Evolutionary conservation across 495 filamentous ascomycete species (phyloP).

Genomic region (Gamarada debralockiae): DNA sequence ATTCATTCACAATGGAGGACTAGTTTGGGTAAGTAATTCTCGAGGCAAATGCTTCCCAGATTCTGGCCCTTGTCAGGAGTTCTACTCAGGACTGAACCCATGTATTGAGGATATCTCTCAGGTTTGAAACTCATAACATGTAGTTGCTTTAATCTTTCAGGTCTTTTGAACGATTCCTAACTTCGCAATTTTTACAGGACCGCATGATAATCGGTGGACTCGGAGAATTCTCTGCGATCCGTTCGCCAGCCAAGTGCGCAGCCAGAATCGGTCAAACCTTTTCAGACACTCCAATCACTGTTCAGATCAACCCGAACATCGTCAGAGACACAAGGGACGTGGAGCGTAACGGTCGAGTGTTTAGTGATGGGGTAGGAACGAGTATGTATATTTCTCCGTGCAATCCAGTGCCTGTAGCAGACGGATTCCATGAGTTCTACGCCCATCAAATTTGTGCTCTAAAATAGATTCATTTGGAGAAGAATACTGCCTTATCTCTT

Average conservation of each 20-base stretch:
- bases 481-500: too few species aligned
- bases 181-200: slow-evolving; percentile 15
- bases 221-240: slow-evolving; percentile 62
- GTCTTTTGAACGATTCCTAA: too few species aligned
- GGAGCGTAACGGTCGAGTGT: slow-evolving; percentile 44
- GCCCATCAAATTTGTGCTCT: too few species aligned
- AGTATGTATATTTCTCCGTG: slow-evolving; percentile 54
- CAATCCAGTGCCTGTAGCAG: too few species aligned
- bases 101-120: too few species aligned
- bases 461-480: too few species aligned
- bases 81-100: too few species aligned
- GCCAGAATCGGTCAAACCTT: slow-evolving; percentile 83
- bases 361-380: slow-evolving; percentile 77
- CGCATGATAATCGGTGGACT: slow-evolving; percentile 53
- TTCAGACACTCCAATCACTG: slow-evolving; percentile 62
- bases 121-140: too few species aligned
- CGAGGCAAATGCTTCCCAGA: too few species aligned
- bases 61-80: too few species aligned
- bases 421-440: too few species aligned
- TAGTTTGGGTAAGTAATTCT: slow-evolving; percentile 26
- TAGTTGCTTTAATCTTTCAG: too few species aligned
- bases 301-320: slow-evolving; percentile 34
- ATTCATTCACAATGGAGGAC: slow-evolving; percentile 45
- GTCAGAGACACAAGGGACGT: slow-evolving; percentile 42
- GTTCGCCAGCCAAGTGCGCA: slow-evolving; percentile 68